Base-by-base conservation (phyloP, 2,329 filamentous ascomycete genomes). In the Penicillium sp. region DNA sequence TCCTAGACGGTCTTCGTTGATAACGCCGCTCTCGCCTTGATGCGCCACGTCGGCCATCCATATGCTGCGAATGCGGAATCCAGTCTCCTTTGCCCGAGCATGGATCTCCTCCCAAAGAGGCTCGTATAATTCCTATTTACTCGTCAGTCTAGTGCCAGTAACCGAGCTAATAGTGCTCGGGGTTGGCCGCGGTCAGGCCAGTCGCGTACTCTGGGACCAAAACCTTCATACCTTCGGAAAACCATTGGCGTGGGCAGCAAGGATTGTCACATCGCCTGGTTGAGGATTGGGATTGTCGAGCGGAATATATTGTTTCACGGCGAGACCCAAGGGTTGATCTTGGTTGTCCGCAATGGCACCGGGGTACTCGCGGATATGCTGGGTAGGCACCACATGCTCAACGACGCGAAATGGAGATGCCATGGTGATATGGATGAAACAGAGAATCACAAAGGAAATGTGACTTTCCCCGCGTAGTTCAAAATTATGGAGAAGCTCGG, bases 31-130 rank as follows among this genome's bases (percentile, higher is more conserved):
- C 67, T 85, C 80, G 35, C 93, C 93, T 77, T 97, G 90, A 70
- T 91, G 88, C 29, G 90, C 87, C n/a, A 90, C 85, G 76, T 98
- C 93, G 60, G 91, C 87, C 66, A 96, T 95, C 90, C 90, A 96
- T 65, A 98, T 93, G 60, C 84, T 81, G 56, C 91, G 85, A 66
- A 98, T 90, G 2, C 82, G 81, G 65, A 96, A 84, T 19, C 86
- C 86, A 55, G 81, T 78, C 14, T 75, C 70, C 62, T 83, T 82
- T 6, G 87, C 78, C 19, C 80, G 77, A 19, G 80, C 75, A 64
- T 90, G 79, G 1, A 97, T 79, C 51, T 96, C 91, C 57, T 93
- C 90, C 90, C 92, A 97, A 0, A 97, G 79, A 0, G 93, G 90
- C 68, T 97, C 93, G 70, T 97, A 97, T 2, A 97, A 76, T 79